Evolutionary conservation across 2,329 filamentous ascomycete species (phyloP), one percentile per base, ranked within the genome.

Genomic region (Madurella mycetomatis): DNA sequence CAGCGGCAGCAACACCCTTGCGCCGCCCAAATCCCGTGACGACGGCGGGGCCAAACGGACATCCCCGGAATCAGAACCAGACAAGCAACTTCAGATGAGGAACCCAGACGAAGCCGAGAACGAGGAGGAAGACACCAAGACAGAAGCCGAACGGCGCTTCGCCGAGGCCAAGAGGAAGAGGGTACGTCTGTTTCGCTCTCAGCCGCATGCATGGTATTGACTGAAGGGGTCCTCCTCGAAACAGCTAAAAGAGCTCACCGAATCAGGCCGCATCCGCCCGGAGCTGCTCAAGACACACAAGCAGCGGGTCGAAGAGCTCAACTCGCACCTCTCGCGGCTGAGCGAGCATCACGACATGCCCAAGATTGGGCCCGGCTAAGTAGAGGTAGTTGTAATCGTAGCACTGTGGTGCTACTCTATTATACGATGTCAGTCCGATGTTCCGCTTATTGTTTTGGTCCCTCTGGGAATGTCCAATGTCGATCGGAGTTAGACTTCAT

Each of bases 281-380:
- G 92, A 96, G 69, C 86, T 95, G 15, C 83, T 92, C 62, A 97
- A 96, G 78, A 95, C 92, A 31, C 94, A 99, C 72, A 97, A 97
- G 70, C 89, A 99, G 75, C 85, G 90, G 11, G 92, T 99, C 42
- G 92, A 97, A 70, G 91, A 96, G 69, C 76, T 97, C 64, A 99
- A 99, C 70, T 90, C 88, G 60, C 96, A 97, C 70, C 76, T 99
- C 37, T 94, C 90, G 61, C 88, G 86, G 61, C 73, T 99, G 66
- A 96, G 90, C 73, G 94, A 99, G 73, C 94, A 99, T 74, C 92
- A 99, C 72, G 94, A 99, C 69, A 99, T 99, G 92, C 81, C 81
- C 64, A 84, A 83, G 74, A 84, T 84, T 53, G 81, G 81, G 11
- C 81, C 81, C 0, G 81, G 81, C 40, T 84, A 73, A 69, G 25